These are phyloP conservation scores for Anthostomella pinea DNA, from an alignment of 2,329 filamentous ascomycete species.

Conservation along the genomic window DNA sequence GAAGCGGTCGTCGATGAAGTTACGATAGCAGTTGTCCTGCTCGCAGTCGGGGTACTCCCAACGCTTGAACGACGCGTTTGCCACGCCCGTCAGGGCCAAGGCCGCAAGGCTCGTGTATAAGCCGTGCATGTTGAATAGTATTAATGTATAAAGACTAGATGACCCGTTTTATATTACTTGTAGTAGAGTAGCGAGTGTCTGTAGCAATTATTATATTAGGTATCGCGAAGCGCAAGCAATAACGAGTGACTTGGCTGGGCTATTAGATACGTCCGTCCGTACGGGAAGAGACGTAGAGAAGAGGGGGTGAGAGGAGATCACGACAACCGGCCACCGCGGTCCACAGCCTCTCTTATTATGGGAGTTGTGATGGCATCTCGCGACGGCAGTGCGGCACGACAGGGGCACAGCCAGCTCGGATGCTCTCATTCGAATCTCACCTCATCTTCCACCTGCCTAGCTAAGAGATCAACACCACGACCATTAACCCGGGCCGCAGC, in stretches of 20 bases:
- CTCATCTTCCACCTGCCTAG: too few relatives aligned
- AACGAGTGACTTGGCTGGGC: slow-evolving; percentile 19
- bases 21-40: slow-evolving; percentile 4
- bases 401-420: too few relatives aligned
- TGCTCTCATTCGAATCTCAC: too few relatives aligned
- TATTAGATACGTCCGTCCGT: slow-evolving; percentile 10
- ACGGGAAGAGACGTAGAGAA: slow-evolving; percentile 8
- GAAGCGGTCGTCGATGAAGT: slow-evolving; percentile 9
- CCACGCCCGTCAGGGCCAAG: slow-evolving; percentile 20
- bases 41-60: slow-evolving; percentile 3
- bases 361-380: not conserved
- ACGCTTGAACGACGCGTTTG: slow-evolving; percentile 16
- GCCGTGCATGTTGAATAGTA: slow-evolving; percentile 18
- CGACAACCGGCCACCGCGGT: slow-evolving; percentile 3
- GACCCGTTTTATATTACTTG: slow-evolving; percentile 9
- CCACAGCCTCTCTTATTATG: slow-evolving; percentile 8
- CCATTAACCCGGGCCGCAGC: too few relatives aligned
- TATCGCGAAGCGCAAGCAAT: slow-evolving; percentile 12
- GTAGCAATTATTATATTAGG: too few relatives aligned
- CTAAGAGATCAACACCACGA: too few relatives aligned
- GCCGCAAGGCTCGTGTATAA: slow-evolving; percentile 16
- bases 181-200: slow-evolving; percentile 10
- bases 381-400: too few relatives aligned
- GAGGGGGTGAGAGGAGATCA: slow-evolving; percentile 4
- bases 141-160: slow-evolving; percentile 15